phyloP scores from a whole-genome alignment of 2,329 filamentous ascomycete genomes.

The Ophiocordyceps polyrhachis-furcata region DNA sequence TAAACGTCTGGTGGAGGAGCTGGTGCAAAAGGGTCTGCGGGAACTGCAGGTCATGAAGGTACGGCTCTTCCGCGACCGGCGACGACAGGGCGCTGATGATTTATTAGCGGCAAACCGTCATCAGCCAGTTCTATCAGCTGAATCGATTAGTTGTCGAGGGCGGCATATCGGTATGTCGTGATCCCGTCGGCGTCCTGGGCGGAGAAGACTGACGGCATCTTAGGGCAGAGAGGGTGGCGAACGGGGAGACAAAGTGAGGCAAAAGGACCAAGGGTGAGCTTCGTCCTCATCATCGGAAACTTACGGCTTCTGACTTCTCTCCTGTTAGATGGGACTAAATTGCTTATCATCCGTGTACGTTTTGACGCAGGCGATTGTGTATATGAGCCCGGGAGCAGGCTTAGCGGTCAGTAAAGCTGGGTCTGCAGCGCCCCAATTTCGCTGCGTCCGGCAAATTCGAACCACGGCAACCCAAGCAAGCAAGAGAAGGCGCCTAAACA shows the following conservation, averaged over 20 bases:
- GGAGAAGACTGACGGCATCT: not conserved
- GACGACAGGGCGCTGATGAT: constrained; percentile 3
- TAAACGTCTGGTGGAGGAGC: constrained; percentile 60
- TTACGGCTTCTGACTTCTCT: not conserved
- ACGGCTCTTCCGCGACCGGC: constrained; percentile 4
- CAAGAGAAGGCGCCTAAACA: not conserved
- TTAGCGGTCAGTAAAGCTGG: not conserved
- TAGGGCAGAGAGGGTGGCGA: constrained; percentile 52
- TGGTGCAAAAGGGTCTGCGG: constrained; percentile 74
- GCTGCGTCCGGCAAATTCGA: too few species aligned
- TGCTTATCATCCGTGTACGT: not conserved
- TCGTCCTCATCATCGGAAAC: not conserved
- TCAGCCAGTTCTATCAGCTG: constrained; percentile 88
- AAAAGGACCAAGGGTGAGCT: constrained; percentile 62
- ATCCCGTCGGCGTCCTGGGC: not conserved
- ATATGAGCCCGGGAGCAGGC: not conserved
- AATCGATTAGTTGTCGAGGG: constrained; percentile 86
- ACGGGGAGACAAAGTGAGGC: constrained; percentile 49
- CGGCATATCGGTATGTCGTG: constrained; percentile 47
- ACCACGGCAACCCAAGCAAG: too few species aligned
- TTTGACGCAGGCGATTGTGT: not conserved
- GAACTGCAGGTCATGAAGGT: constrained; percentile 88
- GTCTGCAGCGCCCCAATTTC: not conserved
- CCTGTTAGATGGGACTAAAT: constrained; percentile 3
- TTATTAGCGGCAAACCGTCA: constrained; percentile 73